Evolutionary conservation across 1,284 basidiomycete species (phyloP).

Genomic region (Cryptococcus hybrid): DNA sequence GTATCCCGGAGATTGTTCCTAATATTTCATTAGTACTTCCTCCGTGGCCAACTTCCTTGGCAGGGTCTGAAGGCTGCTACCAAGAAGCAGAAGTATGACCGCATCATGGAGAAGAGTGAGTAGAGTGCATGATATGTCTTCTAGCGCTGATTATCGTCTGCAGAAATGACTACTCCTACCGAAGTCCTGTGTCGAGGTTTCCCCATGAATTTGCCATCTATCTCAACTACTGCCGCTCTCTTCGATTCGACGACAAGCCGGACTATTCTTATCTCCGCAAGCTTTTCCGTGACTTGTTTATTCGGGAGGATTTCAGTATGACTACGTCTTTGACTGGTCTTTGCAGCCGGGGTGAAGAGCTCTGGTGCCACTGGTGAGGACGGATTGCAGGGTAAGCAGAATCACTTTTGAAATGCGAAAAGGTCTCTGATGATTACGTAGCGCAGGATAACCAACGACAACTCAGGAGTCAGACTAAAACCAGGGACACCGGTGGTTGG

Average conservation of each 20-base stretch:
- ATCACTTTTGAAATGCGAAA: slow-evolving; percentile 5
- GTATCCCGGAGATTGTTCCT: slow-evolving; percentile 1
- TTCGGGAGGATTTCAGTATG: slow-evolving; percentile 95
- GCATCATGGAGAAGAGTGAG: slow-evolving; percentile 91
- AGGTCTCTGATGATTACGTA: slow-evolving; percentile 16
- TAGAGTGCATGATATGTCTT: neutral
- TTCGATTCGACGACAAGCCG: slow-evolving; percentile 97
- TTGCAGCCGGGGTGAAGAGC: slow-evolving; percentile 59
- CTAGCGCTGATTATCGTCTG: neutral
- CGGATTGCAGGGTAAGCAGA: neutral
- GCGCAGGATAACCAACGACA: slow-evolving; percentile 37
- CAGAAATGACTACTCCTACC: slow-evolving; percentile 96
- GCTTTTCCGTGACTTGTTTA: slow-evolving; percentile 95
- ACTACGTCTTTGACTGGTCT: slow-evolving; percentile 98
- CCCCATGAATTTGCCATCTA: slow-evolving; percentile 97
- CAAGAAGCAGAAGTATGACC: slow-evolving; percentile 99
- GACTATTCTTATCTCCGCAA: slow-evolving; percentile 98
- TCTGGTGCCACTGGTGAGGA: slow-evolving; percentile 2
- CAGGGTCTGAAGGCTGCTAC: slow-evolving; percentile 97
- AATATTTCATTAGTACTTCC: slow-evolving; percentile 68
- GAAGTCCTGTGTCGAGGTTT: slow-evolving; percentile 94
- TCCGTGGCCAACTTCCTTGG: slow-evolving; percentile 94
- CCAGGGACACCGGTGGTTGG: slow-evolving; percentile 31
- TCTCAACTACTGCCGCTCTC: slow-evolving; percentile 93
- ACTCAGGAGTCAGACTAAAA: slow-evolving; percentile 44